phyloP scores from a whole-genome alignment of 2,329 filamentous ascomycete species.

The Fragosphaeria purpurea region DNA sequence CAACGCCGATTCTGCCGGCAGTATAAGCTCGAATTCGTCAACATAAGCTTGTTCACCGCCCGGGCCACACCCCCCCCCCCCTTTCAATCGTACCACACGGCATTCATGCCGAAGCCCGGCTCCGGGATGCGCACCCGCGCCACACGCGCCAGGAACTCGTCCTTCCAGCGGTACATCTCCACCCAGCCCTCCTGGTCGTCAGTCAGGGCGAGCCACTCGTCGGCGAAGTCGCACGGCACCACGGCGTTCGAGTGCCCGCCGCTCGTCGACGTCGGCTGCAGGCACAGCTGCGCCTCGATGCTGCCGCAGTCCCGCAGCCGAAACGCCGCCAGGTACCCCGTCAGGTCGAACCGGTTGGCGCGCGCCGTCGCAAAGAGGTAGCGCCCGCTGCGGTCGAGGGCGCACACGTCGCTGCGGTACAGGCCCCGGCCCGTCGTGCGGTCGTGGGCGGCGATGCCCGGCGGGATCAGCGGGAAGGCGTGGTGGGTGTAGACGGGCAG shows the following conservation, averaged over 20 bases:
- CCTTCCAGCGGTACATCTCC: constrained; percentile 79
- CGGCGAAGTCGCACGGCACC: constrained; percentile 71
- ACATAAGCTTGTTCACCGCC: too few species aligned
- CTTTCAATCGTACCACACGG: constrained; percentile 71
- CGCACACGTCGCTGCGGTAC: constrained; percentile 81
- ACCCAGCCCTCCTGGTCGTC: constrained; percentile 82
- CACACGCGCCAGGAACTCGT: constrained; percentile 69
- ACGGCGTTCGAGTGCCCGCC: constrained; percentile 85
- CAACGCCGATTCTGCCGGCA: too few species aligned
- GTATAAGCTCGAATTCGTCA: too few species aligned
- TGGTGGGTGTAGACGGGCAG: constrained; percentile 70
- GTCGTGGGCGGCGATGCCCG: constrained; percentile 47
- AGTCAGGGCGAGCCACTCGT: constrained; percentile 83
- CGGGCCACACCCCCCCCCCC: too few species aligned
- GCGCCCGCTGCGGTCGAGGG: constrained; percentile 54
- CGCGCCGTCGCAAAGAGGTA: constrained; percentile 82
- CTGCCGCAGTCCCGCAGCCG: constrained; percentile 56
- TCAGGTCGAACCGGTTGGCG: constrained; percentile 63
- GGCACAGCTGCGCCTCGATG: constrained; percentile 67
- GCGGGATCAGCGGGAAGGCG: constrained; percentile 69
- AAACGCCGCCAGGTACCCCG: constrained; percentile 77
- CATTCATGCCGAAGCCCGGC: constrained; percentile 92
- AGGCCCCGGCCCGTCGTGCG: constrained; percentile 35
- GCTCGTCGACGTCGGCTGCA: constrained; percentile 77
- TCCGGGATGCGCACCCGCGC: constrained; percentile 69